These are phyloP conservation scores for Phytopythium aichiense DNA, from an alignment of 352 stramenopile genomes.

Conservation along the genomic window DNA sequence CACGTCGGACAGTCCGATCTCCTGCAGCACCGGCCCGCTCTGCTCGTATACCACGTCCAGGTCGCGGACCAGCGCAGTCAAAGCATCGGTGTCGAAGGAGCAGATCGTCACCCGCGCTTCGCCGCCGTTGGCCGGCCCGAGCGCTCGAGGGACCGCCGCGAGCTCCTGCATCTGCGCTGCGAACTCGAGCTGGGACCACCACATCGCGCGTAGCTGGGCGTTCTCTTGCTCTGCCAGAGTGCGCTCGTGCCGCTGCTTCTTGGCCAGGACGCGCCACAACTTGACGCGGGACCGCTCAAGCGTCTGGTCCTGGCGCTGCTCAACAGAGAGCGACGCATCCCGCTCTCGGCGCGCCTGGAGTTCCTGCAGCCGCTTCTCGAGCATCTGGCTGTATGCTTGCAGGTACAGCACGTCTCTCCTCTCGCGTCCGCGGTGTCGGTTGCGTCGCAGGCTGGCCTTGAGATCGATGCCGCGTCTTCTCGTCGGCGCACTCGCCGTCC, in stretches of 20 bases:
- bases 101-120: neutral
- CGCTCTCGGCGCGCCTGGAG: slow-evolving; percentile 1
- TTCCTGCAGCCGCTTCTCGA: neutral
- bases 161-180: slow-evolving; percentile 1
- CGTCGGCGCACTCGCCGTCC: neutral
- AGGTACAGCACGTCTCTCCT: slow-evolving; percentile 2
- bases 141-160: neutral
- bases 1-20: neutral
- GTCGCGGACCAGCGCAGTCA: neutral
- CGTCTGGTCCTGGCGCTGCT: neutral
- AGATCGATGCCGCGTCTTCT: neutral
- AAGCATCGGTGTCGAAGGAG: neutral
- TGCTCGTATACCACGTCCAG: neutral
- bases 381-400: neutral
- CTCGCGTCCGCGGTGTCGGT: neutral
- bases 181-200: neutral
- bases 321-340: neutral
- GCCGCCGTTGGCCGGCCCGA: neutral
- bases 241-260: neutral
- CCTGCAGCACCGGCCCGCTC: neutral
- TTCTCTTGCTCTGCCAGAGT: slow-evolving; percentile 2
- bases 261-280: neutral
- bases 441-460: slow-evolving; percentile 1
- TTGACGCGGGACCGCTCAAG: neutral
- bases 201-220: neutral